These are phyloP conservation scores for Rehmannia glutinosa DNA, from an alignment of 257 asterid species.

Conservation along the genomic window DNA sequence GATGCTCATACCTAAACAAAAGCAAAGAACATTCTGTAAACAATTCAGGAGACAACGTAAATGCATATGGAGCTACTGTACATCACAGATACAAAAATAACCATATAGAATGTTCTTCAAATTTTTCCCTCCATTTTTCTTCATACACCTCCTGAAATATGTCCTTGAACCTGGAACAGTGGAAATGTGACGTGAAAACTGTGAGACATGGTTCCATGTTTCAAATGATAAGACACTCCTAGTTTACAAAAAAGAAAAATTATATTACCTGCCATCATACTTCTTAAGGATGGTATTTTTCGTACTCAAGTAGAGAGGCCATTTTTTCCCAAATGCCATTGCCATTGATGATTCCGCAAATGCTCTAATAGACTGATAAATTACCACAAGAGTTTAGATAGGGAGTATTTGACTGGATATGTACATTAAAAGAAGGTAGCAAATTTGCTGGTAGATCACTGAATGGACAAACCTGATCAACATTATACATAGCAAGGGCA, in stretches of 20 bases:
- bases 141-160: conserved; percentile 83
- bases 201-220: neutral
- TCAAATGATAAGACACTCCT: neutral
- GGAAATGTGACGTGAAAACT: neutral
- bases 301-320: conserved; percentile 88
- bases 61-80: neutral
- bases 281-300: conserved; percentile 82
- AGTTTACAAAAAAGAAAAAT: neutral
- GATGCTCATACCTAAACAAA: conserved; percentile 72
- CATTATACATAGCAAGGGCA: conserved; percentile 80
- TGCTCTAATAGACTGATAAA: conserved; percentile 68
- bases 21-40: neutral
- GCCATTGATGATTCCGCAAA: conserved; percentile 92
- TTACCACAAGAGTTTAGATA: conserved; percentile 4
- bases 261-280: conserved; percentile 74
- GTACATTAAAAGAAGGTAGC: neutral
- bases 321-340: conserved; percentile 66
- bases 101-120: conserved; percentile 80
- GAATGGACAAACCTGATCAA: conserved; percentile 55
- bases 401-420: neutral
- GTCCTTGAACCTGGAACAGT: conserved; percentile 62
- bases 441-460: neutral
- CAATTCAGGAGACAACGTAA: neutral
- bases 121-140: conserved; percentile 68
- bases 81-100: conserved; percentile 21